Base-by-base conservation (phyloP, 805 yeast genomes). In the Priceomyces melissophilus region DNA sequence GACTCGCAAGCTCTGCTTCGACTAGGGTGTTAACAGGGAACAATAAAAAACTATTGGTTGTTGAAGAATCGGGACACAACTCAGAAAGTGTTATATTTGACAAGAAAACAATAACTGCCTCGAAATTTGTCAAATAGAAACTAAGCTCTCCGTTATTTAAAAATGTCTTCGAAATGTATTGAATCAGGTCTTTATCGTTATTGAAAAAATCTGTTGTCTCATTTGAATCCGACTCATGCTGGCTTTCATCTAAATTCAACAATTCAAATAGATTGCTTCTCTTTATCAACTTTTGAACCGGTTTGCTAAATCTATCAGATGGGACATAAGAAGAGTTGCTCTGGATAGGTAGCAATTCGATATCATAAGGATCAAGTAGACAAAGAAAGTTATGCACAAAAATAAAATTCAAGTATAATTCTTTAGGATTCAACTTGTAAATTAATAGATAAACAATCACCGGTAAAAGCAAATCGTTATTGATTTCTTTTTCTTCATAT, bases 81-180 rank as follows among this genome's bases (percentile, higher is more conserved):
- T 65, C 72, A 12, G 48, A 44, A 10, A 66, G 45, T 1, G 71
- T 62, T 4, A 67, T 60, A 35, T 62, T 66, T 42, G 65, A 61
- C 29, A 69, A 51, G 48, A 62, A 69, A 34, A 53, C 60, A 10
- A 67, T 51, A 12, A 65, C 60, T 3, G 75, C 75, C 40, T 69
- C 75, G 39, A 68, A 63, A 46, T 69, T 69, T 3, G 74, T 69
- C 25, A 69, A 50, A 45, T 67, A 69, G 42, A 58, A 69, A 36
- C 57, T 56, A 29, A 61, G 44, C 43, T 69, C 75, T 1, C 74
- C 73, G 23, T 55, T 58, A 47, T 69, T 68, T 32, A 68, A 54
- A 41, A 53, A 63, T 11, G 43, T 52, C 11, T 45, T 38, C 38
- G 52, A 53, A 9, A 68, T 52, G 42, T 51, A 55, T 7, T 56